Base-by-base conservation (phyloP, 108 stramenopile species). In the Pinguiococcus pyrenoidosus region DNA sequence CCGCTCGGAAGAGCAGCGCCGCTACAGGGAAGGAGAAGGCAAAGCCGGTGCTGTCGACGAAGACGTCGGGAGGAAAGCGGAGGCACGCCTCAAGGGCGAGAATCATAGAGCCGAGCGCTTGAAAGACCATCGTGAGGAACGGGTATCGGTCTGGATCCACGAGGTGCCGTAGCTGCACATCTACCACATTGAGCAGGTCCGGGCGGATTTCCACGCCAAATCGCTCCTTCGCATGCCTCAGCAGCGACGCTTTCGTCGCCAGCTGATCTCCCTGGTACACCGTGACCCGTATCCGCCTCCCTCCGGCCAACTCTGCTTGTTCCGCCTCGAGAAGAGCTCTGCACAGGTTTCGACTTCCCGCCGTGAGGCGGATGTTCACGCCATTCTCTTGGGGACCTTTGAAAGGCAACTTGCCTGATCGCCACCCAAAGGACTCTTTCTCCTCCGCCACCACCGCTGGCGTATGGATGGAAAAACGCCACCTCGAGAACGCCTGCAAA, bases 391-490 rank as follows among this genome's bases (percentile, higher is more conserved):
- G n/a, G n/a, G n/a, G n/a, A n/a, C n/a, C n/a, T n/a, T n/a, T n/a
- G n/a, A n/a, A n/a, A n/a, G n/a, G n/a, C n/a, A n/a, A n/a, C n/a
- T n/a, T n/a, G n/a, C n/a, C n/a, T n/a, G n/a, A n/a, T n/a, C 14
- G 79, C 76, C 40, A 84, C 76, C 96, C 96, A 99, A 23, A 99
- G 59, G 4, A 99, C 96, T 5, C 96, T 81, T 63, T 99, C 96
- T 4, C 96, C 96, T 13, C 96, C 96, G 13, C 96, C 96, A 3
- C 92, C 93, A 13, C 30, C 48, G 20, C 66, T 47, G 48, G 59
- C 36, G 34, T n/a, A n/a, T 45, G 10, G 27, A 1, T 10, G 38
- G 13, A 62, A 51, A 38, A 59, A 17, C 49, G n/a, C n/a, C n/a
- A n/a, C n/a, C n/a, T n/a, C n/a, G n/a, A n/a, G n/a, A n/a, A n/a